Conservation (phyloP, 2,329 filamentous ascomycete species). For the Penicillium sp. region DNA sequence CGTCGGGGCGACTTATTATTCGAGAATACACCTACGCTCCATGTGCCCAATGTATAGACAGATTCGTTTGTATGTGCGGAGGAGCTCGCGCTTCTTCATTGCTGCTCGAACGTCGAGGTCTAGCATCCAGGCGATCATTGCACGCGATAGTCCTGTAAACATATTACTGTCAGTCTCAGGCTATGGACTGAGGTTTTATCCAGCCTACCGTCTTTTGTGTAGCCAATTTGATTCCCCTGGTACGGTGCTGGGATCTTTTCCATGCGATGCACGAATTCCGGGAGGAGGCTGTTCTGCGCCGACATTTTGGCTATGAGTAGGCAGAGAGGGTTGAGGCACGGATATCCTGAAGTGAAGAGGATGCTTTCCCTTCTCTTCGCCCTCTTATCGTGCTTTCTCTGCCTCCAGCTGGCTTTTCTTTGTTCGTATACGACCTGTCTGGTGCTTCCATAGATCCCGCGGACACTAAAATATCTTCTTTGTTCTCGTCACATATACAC, state of each 20-base stretch:
- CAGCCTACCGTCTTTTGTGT: constrained; percentile 2
- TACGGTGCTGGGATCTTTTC: constrained; percentile 7
- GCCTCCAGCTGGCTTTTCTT: not conserved
- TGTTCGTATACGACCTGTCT: not conserved
- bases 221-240: not conserved
- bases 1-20: not conserved
- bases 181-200: not conserved
- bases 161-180: not conserved
- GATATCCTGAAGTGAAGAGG: not conserved
- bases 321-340: not conserved
- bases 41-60: constrained; percentile 10
- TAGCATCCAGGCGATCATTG: constrained; percentile 10
- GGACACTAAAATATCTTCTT: not conserved
- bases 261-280: constrained; percentile 3
- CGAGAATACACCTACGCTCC: constrained; percentile 1
- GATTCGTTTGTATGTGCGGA: constrained; percentile 3
- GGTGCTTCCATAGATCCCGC: not conserved
- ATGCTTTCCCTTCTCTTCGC: not conserved
- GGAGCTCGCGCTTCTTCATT: constrained; percentile 6
- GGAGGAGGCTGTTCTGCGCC: not conserved
- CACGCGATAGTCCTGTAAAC: not conserved
- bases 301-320: not conserved
- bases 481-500: not conserved
- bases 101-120: constrained; percentile 5
- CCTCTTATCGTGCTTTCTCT: not conserved